phyloP scores from a whole-genome alignment of 2,329 filamentous ascomycete species.

The Claviceps maximensis region DNA sequence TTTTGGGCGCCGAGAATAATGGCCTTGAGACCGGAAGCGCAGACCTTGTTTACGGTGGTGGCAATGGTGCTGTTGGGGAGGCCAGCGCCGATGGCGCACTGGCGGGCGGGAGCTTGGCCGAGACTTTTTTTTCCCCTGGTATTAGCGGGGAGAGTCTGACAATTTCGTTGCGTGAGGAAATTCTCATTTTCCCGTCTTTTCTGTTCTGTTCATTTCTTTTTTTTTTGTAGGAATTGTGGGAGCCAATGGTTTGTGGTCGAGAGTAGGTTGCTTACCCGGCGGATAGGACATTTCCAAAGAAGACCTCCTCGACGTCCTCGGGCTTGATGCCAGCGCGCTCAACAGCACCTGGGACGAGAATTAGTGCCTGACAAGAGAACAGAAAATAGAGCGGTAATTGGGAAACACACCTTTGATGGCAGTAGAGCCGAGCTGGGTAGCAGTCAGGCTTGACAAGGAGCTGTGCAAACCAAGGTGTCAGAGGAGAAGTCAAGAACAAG shows the following conservation, averaged over 20 bases:
- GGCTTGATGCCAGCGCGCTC: slow-evolving; percentile 80
- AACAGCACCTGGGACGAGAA: slow-evolving; percentile 48
- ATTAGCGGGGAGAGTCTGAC: too few relatives aligned
- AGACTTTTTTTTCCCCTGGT: slow-evolving; percentile 39
- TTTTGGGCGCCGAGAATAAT: slow-evolving; percentile 91
- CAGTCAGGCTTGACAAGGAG: slow-evolving; percentile 76
- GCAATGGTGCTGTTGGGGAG: slow-evolving; percentile 67
- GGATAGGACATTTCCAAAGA: slow-evolving; percentile 95
- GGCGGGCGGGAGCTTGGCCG: slow-evolving; percentile 90
- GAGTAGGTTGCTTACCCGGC: slow-evolving; percentile 55
- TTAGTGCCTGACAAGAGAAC: background rate
- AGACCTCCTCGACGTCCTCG: slow-evolving; percentile 86
- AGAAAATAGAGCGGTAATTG: background rate
- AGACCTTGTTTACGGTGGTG: slow-evolving; percentile 98
- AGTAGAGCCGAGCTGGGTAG: slow-evolving; percentile 74
- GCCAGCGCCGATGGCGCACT: slow-evolving; percentile 82
- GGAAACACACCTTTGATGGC: slow-evolving; percentile 70
- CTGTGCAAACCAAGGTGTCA: slow-evolving; percentile 30
- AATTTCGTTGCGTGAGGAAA: too few relatives aligned
- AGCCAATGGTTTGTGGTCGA: background rate
- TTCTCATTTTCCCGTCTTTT: too few relatives aligned
- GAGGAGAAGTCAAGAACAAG: background rate
- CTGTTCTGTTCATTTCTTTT: too few relatives aligned
- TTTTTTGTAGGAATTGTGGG: too few relatives aligned
- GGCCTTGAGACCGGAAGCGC: slow-evolving; percentile 88